Conservation (phyloP, 805 yeast species). For the Cyberlindnera amylophila region DNA sequence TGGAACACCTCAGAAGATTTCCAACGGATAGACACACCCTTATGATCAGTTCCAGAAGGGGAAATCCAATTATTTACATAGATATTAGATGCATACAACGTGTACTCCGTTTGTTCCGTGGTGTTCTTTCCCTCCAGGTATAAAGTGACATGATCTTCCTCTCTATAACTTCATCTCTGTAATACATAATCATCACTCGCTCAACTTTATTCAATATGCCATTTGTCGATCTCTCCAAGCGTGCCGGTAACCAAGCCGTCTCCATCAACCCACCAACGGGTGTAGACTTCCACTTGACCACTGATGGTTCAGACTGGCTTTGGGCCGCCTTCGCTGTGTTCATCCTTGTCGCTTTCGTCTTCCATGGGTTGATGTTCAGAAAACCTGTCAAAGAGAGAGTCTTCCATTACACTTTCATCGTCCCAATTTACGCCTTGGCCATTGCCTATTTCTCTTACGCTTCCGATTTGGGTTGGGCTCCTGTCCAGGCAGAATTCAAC, state of each 20-base stretch:
- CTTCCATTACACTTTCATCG: constrained; percentile 34
- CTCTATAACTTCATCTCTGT: too few relatives aligned
- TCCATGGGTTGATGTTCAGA: constrained; percentile 25
- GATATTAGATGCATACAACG: too few relatives aligned
- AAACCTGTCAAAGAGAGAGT: constrained; percentile 24
- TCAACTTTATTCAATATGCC: constrained; percentile 46
- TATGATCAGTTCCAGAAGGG: too few relatives aligned
- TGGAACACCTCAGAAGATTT: too few relatives aligned
- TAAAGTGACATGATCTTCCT: too few relatives aligned
- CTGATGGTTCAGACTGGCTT: constrained; percentile 62
- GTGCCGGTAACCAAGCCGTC: constrained; percentile 23
- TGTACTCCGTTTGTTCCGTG: too few relatives aligned
- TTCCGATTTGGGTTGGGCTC: constrained; percentile 54
- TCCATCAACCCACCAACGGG: constrained; percentile 24
- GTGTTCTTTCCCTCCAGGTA: too few relatives aligned
- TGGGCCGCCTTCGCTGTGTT: constrained; percentile 59
- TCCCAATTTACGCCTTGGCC: constrained; percentile 43
- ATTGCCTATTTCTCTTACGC: constrained; percentile 52
- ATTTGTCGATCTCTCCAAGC: constrained; percentile 24
- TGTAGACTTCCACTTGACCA: constrained; percentile 49
- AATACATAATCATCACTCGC: too few relatives aligned
- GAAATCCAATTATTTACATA: too few relatives aligned
- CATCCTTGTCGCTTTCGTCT: constrained; percentile 33
- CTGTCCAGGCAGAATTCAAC: constrained; percentile 42
- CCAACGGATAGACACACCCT: too few relatives aligned